phyloP scores from a whole-genome alignment of 1,139 yeast genomes.

The Suhomyces yuchorum region DNA sequence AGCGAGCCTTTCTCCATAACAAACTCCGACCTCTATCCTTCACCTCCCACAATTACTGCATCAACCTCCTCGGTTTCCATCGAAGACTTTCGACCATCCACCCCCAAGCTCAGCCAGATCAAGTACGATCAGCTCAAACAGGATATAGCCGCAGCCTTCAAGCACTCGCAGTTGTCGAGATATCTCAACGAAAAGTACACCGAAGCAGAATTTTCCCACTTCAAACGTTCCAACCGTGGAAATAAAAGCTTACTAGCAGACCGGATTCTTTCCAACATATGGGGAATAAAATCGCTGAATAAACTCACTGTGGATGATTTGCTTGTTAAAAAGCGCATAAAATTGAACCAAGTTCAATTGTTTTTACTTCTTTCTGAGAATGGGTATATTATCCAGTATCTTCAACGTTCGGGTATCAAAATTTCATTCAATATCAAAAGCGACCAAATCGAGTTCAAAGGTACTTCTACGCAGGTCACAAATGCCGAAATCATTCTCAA shows the following conservation, averaged over 20 bases:
- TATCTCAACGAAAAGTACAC: slow-evolving; percentile 15
- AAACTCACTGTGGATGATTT: slow-evolving; percentile 39
- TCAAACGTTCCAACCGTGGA: slow-evolving; percentile 19
- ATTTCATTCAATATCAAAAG: slow-evolving; percentile 38
- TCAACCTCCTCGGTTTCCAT: slow-evolving; percentile 10
- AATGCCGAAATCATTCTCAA: slow-evolving; percentile 38
- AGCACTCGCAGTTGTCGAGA: slow-evolving; percentile 17
- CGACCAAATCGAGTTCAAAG: slow-evolving; percentile 26
- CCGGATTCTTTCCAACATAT: slow-evolving; percentile 36
- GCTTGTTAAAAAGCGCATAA: slow-evolving; percentile 40
- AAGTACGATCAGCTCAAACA: slow-evolving; percentile 17
- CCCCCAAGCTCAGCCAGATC: slow-evolving; percentile 13
- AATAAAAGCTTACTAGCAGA: slow-evolving; percentile 18
- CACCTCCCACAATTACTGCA: slow-evolving; percentile 4
- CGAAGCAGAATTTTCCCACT: slow-evolving; percentile 12
- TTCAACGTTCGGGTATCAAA: slow-evolving; percentile 59
- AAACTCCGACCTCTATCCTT: slow-evolving; percentile 4
- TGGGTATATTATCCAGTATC: slow-evolving; percentile 49
- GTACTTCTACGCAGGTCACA: slow-evolving; percentile 37
- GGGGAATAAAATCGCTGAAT: slow-evolving; percentile 40
- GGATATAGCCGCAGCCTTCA: slow-evolving; percentile 17
- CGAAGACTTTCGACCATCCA: slow-evolving; percentile 17
- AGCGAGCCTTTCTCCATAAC: slow-evolving; percentile 8
- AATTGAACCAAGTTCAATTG: slow-evolving; percentile 45
- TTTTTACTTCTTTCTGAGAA: slow-evolving; percentile 51